Conservation (phyloP, 2,329 filamentous ascomycete species). For the Blastomyces parvus region DNA sequence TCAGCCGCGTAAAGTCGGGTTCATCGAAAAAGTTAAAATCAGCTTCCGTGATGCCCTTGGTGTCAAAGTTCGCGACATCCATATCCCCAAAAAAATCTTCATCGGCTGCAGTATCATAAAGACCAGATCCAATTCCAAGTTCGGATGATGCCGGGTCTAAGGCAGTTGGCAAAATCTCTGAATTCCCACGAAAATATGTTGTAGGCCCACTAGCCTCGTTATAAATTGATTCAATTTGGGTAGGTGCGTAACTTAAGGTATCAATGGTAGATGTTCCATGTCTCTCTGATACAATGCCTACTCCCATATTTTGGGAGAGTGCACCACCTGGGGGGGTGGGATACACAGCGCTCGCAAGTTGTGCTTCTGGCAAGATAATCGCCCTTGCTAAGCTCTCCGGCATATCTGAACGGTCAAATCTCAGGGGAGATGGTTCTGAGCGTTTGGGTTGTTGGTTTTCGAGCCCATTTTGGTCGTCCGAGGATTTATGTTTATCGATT, state of each 20-base stretch:
- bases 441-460: conserved; percentile 21
- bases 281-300: background rate
- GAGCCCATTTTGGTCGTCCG: conserved; percentile 9
- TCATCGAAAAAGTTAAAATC: conserved; percentile 59
- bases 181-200: conserved; percentile 13
- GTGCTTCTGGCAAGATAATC: conserved; percentile 33
- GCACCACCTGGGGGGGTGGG: conserved; percentile 41
- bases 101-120: conserved; percentile 35
- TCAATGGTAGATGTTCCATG: conserved; percentile 21
- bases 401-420: conserved; percentile 22
- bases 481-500: conserved; percentile 4
- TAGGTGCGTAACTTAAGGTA: conserved; percentile 13
- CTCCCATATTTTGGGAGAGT: background rate
- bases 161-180: conserved; percentile 18
- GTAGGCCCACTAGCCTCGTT: conserved; percentile 13
- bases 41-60: conserved; percentile 48
- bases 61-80: conserved; percentile 44
- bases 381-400: conserved; percentile 33
- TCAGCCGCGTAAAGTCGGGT: conserved; percentile 28
- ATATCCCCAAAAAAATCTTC: conserved; percentile 53
- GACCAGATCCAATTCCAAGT: conserved; percentile 29
- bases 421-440: conserved; percentile 20
- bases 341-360: conserved; percentile 39
- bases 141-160: conserved; percentile 22
- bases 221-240: conserved; percentile 13